A percentile compares a stretch with the other conserved stretches of the same genome.
Evolutionary conservation across 2,329 filamentous ascomycete genomes (phyloP).

Genomic region (Fusarium metavorans): DNA sequence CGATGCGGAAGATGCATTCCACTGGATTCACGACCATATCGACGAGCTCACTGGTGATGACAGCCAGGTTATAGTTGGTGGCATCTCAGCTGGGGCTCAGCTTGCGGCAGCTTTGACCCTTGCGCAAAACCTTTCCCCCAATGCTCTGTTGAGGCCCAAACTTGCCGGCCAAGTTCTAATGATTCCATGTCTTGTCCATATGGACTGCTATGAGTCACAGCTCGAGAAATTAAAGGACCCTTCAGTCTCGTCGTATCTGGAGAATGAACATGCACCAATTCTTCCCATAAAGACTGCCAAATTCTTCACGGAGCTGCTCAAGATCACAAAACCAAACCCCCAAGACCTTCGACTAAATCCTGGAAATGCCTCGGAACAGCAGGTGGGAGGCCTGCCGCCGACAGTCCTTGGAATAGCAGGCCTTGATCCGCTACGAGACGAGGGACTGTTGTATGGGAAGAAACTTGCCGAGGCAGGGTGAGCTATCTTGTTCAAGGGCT

Average conservation of each 20-base stretch:
- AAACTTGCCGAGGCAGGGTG: slow-evolving; percentile 57
- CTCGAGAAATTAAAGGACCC: slow-evolving; percentile 50
- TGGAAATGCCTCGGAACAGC: neutral
- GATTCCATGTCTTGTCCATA: slow-evolving; percentile 57
- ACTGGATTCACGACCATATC: slow-evolving; percentile 59
- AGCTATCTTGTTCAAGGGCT: slow-evolving; percentile 18
- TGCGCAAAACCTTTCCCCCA: slow-evolving; percentile 50
- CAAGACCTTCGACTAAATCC: neutral
- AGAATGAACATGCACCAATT: slow-evolving; percentile 51
- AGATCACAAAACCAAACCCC: neutral
- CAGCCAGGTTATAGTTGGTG: slow-evolving; percentile 56
- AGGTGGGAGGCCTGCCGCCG: slow-evolving; percentile 57
- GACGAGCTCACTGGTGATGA: slow-evolving; percentile 13
- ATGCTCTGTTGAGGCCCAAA: slow-evolving; percentile 26
- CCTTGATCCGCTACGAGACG: slow-evolving; percentile 60
- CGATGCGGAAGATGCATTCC: slow-evolving; percentile 65
- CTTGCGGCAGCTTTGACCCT: slow-evolving; percentile 54
- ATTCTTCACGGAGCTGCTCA: neutral
- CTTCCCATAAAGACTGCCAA: neutral
- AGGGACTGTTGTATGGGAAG: slow-evolving; percentile 59
- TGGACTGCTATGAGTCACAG: slow-evolving; percentile 37
- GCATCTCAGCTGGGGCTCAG: slow-evolving; percentile 60
- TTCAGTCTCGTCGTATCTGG: slow-evolving; percentile 55
- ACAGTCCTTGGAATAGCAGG: slow-evolving; percentile 59
- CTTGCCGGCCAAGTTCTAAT: slow-evolving; percentile 64